Evolutionary conservation across 139 green algal genomes (phyloP).

Genomic region (Pleodorina starrii): DNA sequence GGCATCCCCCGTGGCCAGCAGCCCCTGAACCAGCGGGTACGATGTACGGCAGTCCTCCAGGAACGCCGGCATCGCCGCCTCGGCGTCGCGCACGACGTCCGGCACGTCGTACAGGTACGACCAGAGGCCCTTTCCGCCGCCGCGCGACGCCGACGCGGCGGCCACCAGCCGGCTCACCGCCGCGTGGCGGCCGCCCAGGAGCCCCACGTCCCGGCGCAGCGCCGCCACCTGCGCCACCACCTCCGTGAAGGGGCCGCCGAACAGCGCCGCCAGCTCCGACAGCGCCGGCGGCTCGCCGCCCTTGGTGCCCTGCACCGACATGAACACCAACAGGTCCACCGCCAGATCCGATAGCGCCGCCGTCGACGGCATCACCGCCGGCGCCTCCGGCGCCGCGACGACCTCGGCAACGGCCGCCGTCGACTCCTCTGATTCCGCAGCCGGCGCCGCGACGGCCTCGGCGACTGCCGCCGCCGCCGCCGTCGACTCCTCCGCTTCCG

Average conservation of each 20-base stretch:
- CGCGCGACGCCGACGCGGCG: not conserved
- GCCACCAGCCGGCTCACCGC: not conserved
- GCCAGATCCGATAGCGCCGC: not conserved
- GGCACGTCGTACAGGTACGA: constrained; percentile 34
- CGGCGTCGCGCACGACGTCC: not conserved
- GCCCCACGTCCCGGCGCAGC: not conserved
- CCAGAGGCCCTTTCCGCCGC: constrained; percentile 9
- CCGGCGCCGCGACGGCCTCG: not conserved
- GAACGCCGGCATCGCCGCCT: constrained; percentile 14
- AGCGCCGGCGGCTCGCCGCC: not conserved
- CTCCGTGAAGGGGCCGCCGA: not conserved
- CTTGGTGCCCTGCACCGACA: constrained; percentile 9
- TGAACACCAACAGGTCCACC: constrained; percentile 9
- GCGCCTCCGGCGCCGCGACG: not conserved
- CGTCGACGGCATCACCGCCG: not conserved
- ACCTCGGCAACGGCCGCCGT: not conserved
- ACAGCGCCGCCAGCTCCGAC: not conserved
- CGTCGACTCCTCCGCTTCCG: not conserved
- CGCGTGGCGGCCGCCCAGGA: constrained; percentile 9
- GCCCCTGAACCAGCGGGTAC: not conserved
- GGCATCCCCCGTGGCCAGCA: constrained; percentile 24
- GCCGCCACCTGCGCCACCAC: not conserved
- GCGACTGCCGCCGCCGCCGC: not conserved
- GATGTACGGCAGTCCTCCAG: not conserved
- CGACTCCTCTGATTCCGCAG: not conserved